Conservation (phyloP, 1,284 basidiomycete species). For the Irpex lacteus region DNA sequence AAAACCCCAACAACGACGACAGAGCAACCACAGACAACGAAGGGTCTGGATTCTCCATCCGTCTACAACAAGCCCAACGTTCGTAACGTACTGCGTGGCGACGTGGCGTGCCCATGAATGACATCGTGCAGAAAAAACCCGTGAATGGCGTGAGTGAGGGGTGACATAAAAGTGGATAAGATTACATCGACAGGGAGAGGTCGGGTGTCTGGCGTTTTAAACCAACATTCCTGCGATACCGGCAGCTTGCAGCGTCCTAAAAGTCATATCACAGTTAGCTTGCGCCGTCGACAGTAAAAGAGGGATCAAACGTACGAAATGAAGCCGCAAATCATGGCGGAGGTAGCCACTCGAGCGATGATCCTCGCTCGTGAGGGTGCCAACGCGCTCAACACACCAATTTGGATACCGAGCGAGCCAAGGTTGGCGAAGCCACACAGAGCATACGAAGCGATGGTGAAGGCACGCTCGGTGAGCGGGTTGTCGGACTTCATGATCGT, state of each 20-base stretch:
- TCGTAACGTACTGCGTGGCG: background rate
- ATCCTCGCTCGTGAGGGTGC: conserved; percentile 73
- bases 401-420: conserved; percentile 84
- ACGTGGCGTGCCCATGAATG: background rate
- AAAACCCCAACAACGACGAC: background rate
- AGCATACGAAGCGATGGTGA: conserved; percentile 77
- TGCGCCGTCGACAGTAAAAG: background rate
- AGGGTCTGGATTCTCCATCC: no score
- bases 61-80: no score
- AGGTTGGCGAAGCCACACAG: conserved; percentile 92
- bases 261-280: background rate
- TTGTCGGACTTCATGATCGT: conserved; percentile 44
- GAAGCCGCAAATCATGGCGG: conserved; percentile 82
- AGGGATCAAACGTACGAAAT: conserved; percentile 40
- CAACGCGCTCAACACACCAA: conserved; percentile 83
- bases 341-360: conserved; percentile 70
- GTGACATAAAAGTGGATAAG: background rate
- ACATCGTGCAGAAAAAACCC: background rate
- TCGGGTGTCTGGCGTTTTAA: conserved; percentile 6
- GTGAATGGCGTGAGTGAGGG: background rate
- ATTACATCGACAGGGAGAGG: no score
- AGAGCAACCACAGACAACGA: no score
- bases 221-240: conserved; percentile 60
- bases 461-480: conserved; percentile 70
- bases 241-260: conserved; percentile 64